These are phyloP conservation scores for Cicer cuneatum DNA, from an alignment of 306 rosid species.

Conservation along the genomic window DNA sequence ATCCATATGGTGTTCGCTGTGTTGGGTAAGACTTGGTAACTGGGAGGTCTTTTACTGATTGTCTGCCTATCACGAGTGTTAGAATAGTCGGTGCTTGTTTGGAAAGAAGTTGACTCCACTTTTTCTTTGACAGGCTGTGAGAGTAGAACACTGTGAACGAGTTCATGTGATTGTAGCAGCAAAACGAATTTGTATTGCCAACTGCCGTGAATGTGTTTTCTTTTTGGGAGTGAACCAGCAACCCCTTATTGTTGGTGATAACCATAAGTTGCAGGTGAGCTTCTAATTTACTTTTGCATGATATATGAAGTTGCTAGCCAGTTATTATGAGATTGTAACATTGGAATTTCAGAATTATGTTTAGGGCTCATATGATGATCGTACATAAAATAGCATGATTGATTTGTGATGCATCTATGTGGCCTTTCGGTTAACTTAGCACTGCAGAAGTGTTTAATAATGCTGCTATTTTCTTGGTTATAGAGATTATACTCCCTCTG, in stretches of 20 bases:
- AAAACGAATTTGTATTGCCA: constrained; percentile 91
- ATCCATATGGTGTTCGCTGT: constrained; percentile 17
- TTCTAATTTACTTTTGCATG: constrained; percentile 34
- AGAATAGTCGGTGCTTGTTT: constrained; percentile 32
- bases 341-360: constrained; percentile 1
- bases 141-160: constrained; percentile 98
- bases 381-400: constrained; percentile 4
- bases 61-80: constrained; percentile 21
- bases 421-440: constrained; percentile 9
- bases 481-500: neutral
- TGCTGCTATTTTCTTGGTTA: constrained; percentile 23
- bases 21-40: constrained; percentile 29
- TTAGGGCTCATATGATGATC: constrained; percentile 25
- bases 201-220: constrained; percentile 95
- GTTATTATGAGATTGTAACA: constrained; percentile 26
- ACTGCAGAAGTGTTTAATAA: neutral
- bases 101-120: constrained; percentile 39
- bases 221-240: constrained; percentile 92
- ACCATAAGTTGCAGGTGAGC: constrained; percentile 92
- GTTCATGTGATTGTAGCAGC: constrained; percentile 94
- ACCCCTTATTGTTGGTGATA: constrained; percentile 91
- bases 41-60: constrained; percentile 28
- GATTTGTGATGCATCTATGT: constrained; percentile 26
- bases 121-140: constrained; percentile 77
- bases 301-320: constrained; percentile 39